Evolutionary conservation across 1,284 basidiomycete species (phyloP), one percentile per base, ranked within the genome.

Genomic region (Rhodotorula sp.): DNA sequence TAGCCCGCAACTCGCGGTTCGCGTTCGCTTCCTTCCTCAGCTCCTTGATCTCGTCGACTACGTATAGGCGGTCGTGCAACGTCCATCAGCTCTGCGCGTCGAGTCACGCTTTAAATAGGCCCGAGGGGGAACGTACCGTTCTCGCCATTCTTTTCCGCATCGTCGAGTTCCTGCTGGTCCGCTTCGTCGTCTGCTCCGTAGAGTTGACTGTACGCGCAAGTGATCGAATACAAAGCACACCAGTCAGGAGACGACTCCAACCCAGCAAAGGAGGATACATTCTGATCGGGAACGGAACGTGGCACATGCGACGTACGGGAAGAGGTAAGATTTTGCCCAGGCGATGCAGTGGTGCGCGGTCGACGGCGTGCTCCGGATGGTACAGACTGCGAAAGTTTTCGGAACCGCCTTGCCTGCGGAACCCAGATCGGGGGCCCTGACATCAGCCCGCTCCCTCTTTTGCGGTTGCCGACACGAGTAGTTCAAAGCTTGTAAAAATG

Each of bases 301-400:
- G 38, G 0, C 10, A 43, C 38, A 26, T n/a, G 83, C 89, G 80
- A 77, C 93, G 62, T 54, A 63, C 93, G 89, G 88, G 76, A 99
- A 88, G n/a, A 99, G 88, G 83, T 98, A 99, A 77, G 88, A 95
- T 81, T 99, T 99, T 47, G 93, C 94, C 97, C 97, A 99, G 0
- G 98, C 95, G 68, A 99, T 98, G 80, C 95, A 99, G 80, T 99
- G 97, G 62, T 99, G 97, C 0, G 97, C 94, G 73, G 95, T 93
- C 66, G 91, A 94, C 0, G 97, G 97, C 0, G 97, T 99, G 2
- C 93, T 94, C 60, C 97, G 90, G 77, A 99, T 99, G 0, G 97
- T 99, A 82, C 97, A 99, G 3, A 99, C 95, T 0, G 97, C 95
- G 80, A 93, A 99, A 0, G 92, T 91, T 81, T 95, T 98, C 0